Conservation (phyloP, 2,329 filamentous ascomycete species). For the Conoideocrella luteorostrata region DNA sequence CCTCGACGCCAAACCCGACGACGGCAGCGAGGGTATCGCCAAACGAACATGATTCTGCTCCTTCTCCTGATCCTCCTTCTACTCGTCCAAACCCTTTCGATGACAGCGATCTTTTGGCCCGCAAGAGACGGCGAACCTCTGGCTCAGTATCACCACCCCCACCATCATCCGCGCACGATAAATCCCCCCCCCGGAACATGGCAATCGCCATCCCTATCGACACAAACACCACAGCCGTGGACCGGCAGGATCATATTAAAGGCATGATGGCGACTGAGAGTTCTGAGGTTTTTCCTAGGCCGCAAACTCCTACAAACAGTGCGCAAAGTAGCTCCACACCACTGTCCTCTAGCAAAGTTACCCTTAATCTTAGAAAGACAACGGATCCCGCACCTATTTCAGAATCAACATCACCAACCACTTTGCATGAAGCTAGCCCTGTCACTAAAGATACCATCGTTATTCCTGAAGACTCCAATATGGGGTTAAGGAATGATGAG, state of each 20-base stretch:
- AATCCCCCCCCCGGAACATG: neutral
- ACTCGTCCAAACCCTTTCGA: constrained; percentile 60
- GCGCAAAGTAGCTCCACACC: constrained; percentile 24
- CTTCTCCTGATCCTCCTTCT: constrained; percentile 56
- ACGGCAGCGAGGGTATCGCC: constrained; percentile 42
- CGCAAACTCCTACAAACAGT: constrained; percentile 22
- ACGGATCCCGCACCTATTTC: constrained; percentile 10
- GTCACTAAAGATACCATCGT: neutral
- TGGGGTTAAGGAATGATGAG: neutral
- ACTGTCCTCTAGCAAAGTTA: constrained; percentile 51
- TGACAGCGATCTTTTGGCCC: constrained; percentile 47
- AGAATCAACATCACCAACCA: constrained; percentile 1
- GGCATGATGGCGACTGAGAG: neutral
- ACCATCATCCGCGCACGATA: constrained; percentile 28
- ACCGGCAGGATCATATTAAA: constrained; percentile 17
- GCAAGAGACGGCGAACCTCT: constrained; percentile 58
- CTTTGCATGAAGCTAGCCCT: neutral
- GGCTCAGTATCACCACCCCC: constrained; percentile 47
- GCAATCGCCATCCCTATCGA: constrained; percentile 22
- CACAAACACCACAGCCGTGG: constrained; percentile 27
- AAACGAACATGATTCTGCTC: constrained; percentile 18
- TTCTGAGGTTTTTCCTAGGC: constrained; percentile 24
- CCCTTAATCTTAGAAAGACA: constrained; percentile 50
- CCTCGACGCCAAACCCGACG: constrained; percentile 42
- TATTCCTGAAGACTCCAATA: neutral